Base-by-base conservation (phyloP, 306 rosid genomes). In the Pterocarpus macrocarpus region DNA sequence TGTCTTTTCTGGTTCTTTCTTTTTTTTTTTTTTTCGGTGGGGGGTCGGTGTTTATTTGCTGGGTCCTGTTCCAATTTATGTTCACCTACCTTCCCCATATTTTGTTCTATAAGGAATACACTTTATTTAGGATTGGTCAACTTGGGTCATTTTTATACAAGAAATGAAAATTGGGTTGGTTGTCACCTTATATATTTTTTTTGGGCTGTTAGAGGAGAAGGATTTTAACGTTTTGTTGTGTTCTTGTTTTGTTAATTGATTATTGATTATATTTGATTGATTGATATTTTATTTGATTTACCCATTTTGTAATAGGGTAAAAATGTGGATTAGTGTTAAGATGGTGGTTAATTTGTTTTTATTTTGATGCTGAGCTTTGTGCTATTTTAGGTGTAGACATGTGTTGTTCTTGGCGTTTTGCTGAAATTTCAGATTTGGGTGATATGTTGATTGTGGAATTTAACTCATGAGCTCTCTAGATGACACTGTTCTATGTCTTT, bases 81-180 rank as follows among this genome's bases (percentile, higher is more conserved):
- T 7, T 34, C 39, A 39, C 58, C 35, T 76, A 76, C 35, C 49
- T 14, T 28, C 61, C 15, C 15, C 38, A 1, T 17, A 2, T 41
- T 22, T 8, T 38, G 28, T 30, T 28, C 12, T 34, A 12, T 71
- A n/a, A 15, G 12, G 68, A 41, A 30, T 53, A 32, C 68, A 47
- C 58, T 8, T 62, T 62, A 50, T 69, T 70, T 43, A 64, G 30
- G 10, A 73, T 72, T 74, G 79, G 86, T 85, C 82, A 85, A 82
- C 88, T 62, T 58, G 32, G 30, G 28, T 71, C 80, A 22, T 43
- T 82, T 71, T 36, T 73, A 10, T 56, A 2, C 11, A 43, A 59
- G 10, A 34, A n/a, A 22, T 70, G 77, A 58, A 28, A 36, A 56
- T 71, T 34, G 66, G 83, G 62, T 32, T 80, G 76, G 53, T 32